phyloP scores from a whole-genome alignment of 2,329 filamentous ascomycete genomes.

The Pezicula rhizophila region DNA sequence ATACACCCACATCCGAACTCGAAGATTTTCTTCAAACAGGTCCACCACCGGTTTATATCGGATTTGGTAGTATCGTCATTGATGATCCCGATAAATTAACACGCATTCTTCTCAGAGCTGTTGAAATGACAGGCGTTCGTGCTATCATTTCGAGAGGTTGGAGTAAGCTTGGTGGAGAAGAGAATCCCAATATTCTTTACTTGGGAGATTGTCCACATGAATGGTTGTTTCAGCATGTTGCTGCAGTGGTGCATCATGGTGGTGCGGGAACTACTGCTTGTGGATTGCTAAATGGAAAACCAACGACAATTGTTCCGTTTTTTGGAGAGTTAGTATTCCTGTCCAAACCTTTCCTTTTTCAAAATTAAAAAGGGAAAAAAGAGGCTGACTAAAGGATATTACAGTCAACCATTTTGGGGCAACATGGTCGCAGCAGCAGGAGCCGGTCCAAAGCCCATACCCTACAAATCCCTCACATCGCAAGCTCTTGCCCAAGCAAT shows the following conservation, averaged over 20 bases:
- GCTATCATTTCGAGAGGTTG: slow-evolving; percentile 50
- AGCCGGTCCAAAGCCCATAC: slow-evolving; percentile 63
- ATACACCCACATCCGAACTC: slow-evolving; percentile 34
- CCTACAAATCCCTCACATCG: slow-evolving; percentile 58
- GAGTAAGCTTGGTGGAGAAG: slow-evolving; percentile 39
- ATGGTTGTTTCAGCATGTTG: slow-evolving; percentile 51
- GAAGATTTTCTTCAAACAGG: slow-evolving; percentile 38
- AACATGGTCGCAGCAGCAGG: slow-evolving; percentile 65
- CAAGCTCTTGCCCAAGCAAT: slow-evolving; percentile 61
- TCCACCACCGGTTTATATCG: slow-evolving; percentile 46
- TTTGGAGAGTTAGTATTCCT: slow-evolving; percentile 38
- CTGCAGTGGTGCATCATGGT: slow-evolving; percentile 51
- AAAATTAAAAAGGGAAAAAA: background rate
- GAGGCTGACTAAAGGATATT: background rate
- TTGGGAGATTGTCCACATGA: slow-evolving; percentile 50
- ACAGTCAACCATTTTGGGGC: slow-evolving; percentile 68
- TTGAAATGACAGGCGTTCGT: slow-evolving; percentile 39
- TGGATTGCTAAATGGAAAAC: slow-evolving; percentile 43
- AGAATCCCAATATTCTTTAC: slow-evolving; percentile 38
- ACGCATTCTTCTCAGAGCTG: slow-evolving; percentile 39
- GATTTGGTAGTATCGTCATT: slow-evolving; percentile 51
- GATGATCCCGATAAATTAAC: slow-evolving; percentile 41
- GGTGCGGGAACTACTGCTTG: slow-evolving; percentile 54
- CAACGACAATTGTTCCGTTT: slow-evolving; percentile 50
- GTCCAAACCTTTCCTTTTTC: too few species aligned